Conservation (phyloP, 2,329 filamentous ascomycete genomes). For the Botrytis squamosa region DNA sequence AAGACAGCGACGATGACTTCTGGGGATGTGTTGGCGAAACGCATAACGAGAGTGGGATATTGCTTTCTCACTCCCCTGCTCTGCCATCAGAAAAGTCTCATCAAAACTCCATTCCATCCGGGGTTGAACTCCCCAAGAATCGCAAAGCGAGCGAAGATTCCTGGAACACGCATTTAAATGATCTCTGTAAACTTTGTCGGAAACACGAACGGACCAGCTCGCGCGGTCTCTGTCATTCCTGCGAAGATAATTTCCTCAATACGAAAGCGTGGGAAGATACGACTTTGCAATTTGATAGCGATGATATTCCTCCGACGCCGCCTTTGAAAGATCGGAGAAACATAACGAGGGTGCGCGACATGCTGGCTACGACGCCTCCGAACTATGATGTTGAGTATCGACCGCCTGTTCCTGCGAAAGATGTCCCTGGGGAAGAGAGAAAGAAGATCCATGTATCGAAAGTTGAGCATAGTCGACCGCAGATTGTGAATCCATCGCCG, state of each 20-base stretch:
- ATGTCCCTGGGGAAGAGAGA: background rate
- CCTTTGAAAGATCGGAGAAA: conserved; percentile 3
- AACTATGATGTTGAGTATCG: background rate
- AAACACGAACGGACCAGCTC: background rate
- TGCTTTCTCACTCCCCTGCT: background rate
- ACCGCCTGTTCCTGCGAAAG: background rate
- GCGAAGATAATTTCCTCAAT: background rate
- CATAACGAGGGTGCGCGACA: background rate
- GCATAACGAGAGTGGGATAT: conserved; percentile 5
- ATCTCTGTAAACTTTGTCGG: conserved; percentile 13
- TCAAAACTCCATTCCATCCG: background rate
- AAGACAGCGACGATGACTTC: conserved; percentile 8
- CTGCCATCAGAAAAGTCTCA: background rate
- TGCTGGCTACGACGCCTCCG: background rate
- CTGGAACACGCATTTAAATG: background rate
- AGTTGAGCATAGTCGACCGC: background rate
- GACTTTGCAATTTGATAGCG: background rate
- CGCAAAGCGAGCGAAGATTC: background rate
- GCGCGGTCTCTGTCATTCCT: background rate
- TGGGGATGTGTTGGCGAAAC: conserved; percentile 8
- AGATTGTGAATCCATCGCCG: conserved; percentile 5
- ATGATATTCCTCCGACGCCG: background rate
- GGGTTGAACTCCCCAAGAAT: background rate
- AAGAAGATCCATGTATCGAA: background rate
- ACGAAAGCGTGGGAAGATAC: conserved; percentile 4